These are phyloP conservation scores for Coemansia sp. DNA, from an alignment of 192 early-diverging fungal species.

Conservation along the genomic window DNA sequence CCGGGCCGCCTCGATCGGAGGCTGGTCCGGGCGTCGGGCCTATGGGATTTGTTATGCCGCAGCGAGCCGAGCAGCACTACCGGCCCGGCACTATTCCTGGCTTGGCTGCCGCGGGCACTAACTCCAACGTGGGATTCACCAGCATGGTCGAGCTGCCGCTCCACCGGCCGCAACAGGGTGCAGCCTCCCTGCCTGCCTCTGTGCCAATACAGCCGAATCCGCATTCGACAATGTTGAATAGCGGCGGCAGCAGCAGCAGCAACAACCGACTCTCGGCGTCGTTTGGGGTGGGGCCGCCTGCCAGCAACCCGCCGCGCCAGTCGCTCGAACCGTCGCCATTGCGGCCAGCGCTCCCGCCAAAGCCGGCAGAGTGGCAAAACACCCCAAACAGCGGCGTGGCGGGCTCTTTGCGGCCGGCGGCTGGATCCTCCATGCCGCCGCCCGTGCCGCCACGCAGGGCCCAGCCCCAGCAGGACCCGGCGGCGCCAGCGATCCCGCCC, in stretches of 20 bases:
- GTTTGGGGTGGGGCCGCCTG: slow-evolving; percentile 7
- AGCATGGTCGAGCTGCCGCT: background rate
- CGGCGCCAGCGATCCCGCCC: slow-evolving; percentile 34
- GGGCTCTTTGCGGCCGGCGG: too few species aligned
- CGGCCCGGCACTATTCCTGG: background rate
- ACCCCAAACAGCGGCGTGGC: too few species aligned
- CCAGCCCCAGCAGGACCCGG: slow-evolving; percentile 8
- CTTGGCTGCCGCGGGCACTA: background rate
- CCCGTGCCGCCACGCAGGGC: slow-evolving; percentile 8
- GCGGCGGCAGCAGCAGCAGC: slow-evolving; percentile 1
- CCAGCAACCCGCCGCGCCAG: background rate
- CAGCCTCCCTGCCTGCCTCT: background rate
- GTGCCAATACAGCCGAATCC: background rate
- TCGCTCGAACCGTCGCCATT: background rate
- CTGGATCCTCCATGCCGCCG: slow-evolving; percentile 2
- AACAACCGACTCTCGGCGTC: slow-evolving; percentile 10
- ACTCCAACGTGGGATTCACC: background rate
- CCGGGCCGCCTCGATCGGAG: background rate
- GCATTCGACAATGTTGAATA: background rate
- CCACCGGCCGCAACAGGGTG: slow-evolving; percentile 2
- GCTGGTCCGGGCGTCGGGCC: too few species aligned
- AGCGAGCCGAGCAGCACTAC: background rate
- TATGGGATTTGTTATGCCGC: background rate
- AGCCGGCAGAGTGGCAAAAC: slow-evolving; percentile 42
- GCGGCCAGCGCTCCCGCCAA: slow-evolving; percentile 29